Evolutionary conservation across 169 alveolate genomes (phyloP), one percentile per base, ranked within the genome.

Genomic region (Gregarina niphandrodes): DNA sequence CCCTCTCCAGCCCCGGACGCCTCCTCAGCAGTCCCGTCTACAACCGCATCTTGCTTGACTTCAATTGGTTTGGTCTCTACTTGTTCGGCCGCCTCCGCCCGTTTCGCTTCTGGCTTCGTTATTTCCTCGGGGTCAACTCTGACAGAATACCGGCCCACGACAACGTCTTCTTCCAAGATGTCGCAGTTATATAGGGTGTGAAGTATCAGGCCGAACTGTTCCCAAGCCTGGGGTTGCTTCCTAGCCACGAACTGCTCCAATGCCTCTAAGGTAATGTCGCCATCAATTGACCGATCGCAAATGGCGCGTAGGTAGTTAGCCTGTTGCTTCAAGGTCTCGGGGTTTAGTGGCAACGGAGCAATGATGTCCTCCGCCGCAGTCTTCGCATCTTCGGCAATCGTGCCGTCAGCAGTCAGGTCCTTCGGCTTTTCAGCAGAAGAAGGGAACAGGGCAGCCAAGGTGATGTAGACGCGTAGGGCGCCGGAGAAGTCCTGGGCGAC

Each of bases 401-500:
- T 6, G 3, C 6, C 6, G 5, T 32, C 6, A 6, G 3, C 24
- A 4, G 39, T 32, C 9, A 16, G 9, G 5, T 6, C 17, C 21
- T 32, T 32, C 39, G 21, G 9, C 17, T 16, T 16, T 6, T 4
- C 6, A 6, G 3, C 39, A 4, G 9, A 3, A 32, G 3, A 3
- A 3, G 3, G 3, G 21, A 32, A 32, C 6, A 73, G 40, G 5
- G 73, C 77, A 22, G 64, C 45, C 11, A 67, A 51, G 0, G 75
- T 74, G 28, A 67, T 59, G 48, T 57, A 73, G 24, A 73, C 35
- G 49, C 75, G 26, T 32, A 70, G 52, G 19, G 56, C 74, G 55
- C 63, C 60, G 44, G 74, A 84, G 52, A 79, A 79, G 37, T 67
- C 77, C 45, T 75, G 86, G 7, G 91, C 73, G 16, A 79, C 77